Evolutionary conservation across 2,329 filamentous ascomycete species (phyloP), one percentile per base, ranked within the genome.

Genomic region (Clonostachys chloroleuca): DNA sequence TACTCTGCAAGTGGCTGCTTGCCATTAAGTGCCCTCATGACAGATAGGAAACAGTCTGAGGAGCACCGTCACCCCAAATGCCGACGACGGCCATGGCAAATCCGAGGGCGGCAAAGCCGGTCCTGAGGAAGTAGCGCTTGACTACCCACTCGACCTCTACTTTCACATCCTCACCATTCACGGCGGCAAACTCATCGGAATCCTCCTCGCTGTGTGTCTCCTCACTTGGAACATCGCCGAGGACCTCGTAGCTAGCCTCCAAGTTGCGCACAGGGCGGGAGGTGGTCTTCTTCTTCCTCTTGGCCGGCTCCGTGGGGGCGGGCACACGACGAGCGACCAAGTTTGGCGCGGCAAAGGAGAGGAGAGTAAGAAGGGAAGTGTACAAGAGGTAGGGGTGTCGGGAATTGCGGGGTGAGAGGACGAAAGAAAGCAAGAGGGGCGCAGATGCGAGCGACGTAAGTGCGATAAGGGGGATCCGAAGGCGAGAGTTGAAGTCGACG

Each of bases 341-440:
- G 20, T 67, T 62, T 47, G 77, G 74, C 40, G 72, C 74, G 41
- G 80, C 71, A 18, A 77, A 76, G 41, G 87, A 81, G 37, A 87
- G 70, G 37, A 77, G 73, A 40, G 84, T 80, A 48, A 91, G 77
- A 24, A 90, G 68, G 4, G 84, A 83, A 13, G 89, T 90, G 83
- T 94, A 96, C 49, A 96, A 68, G 24, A 96, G 83, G 64, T 96
- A 97, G 0, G 92, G 92, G 64, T 97, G 92, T 62, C 87, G 84
- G 56, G 81, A 77, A 47, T 83, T 79, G 24, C 81, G 77, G 0
- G 91, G 87, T 3, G 91, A 92, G 54, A 95, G 73, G 41, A 78
- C 65, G 67, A 86, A 96, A 52, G 91, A 89, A 54, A 92, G 78
- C 56, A 89, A 72, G 59, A 96, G 84, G 33, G 88, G 83, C 45